Base-by-base conservation (phyloP, 257 asterid genomes). In the Solanum megistacrolobum region DNA sequence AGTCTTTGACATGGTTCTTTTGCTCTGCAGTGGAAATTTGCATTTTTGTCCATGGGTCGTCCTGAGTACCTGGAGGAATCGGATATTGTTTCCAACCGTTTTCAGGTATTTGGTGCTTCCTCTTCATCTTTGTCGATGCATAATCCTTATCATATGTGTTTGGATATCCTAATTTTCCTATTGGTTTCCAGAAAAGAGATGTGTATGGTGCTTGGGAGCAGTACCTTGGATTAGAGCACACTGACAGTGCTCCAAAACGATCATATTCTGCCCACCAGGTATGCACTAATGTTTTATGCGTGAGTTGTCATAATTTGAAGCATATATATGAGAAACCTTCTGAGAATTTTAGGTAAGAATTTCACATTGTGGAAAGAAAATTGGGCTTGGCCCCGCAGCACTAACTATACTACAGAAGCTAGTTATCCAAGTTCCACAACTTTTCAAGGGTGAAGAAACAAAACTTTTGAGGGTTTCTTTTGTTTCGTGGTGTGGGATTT, bases 181-280 rank as follows among this genome's bases (percentile, higher is more conserved):
- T 41, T 14, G 38, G 39, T 87, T 87, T 87, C 25, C 95, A 94
- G 97, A 95, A 91, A 89, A 91, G 93, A 92, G 97, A 93, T 87
- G 94, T 94, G 35, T 93, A 92, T 89, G 95, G 96, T 87, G 96
- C 95, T 85, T 93, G 96, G 96, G 98, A 92, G 83, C 94, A 92
- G 86, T 93, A 94, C 94, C 94, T 94, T 52, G 96, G 97, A 79
- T 90, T 95, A 86, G 97, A 94, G 91, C 98, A 92, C 90, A 73
- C 94, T 86, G 97, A 95, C 91, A 89, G 92, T 89, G 86, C 96
- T 90, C 95, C 98, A 52, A 94, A 90, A 87, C 89, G 95, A 88
- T 91, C 95, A 29, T 91, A 92, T 90, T 90, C 92, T 43, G 93
- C 94, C 36, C 92, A 92, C 91, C 96, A 95, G 96, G 96, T 93